Conservation (phyloP, 805 yeast genomes). For the Ogataea neopini region DNA sequence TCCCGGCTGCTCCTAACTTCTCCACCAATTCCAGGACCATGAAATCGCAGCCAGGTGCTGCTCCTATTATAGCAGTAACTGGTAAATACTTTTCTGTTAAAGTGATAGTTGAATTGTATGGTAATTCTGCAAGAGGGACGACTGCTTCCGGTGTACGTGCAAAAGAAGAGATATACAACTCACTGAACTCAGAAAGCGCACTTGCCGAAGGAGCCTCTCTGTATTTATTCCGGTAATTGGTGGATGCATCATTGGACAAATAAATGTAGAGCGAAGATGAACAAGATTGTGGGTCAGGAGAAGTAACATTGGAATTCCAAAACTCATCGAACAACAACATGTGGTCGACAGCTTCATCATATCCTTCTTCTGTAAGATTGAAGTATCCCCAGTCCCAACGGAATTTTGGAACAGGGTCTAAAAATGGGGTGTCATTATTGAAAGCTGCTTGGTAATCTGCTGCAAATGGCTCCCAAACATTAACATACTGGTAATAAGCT, state of each 20-base stretch:
- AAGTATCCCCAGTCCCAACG: conserved; percentile 17
- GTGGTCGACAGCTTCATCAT: conserved; percentile 12
- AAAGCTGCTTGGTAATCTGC: conserved; percentile 9
- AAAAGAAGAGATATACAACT: conserved; percentile 15
- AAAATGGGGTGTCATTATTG: conserved; percentile 13
- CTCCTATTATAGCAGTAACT: conserved; percentile 15
- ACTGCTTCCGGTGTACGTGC: conserved; percentile 19
- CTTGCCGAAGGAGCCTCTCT: conserved; percentile 9
- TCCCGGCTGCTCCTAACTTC: conserved; percentile 9
- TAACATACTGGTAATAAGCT: conserved; percentile 14
- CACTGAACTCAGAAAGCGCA: conserved; percentile 9
- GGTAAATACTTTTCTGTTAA: conserved; percentile 15
- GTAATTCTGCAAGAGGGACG: conserved; percentile 13
- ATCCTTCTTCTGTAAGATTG: conserved; percentile 14
- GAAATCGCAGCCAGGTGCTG: conserved; percentile 18
- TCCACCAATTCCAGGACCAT: conserved; percentile 15
- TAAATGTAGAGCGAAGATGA: conserved; percentile 14
- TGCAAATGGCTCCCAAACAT: conserved; percentile 16
- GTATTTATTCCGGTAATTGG: conserved; percentile 13
- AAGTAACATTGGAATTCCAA: conserved; percentile 16
- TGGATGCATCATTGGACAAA: conserved; percentile 9
- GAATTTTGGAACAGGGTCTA: conserved; percentile 16
- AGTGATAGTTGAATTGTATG: conserved; percentile 16
- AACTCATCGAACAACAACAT: conserved; percentile 13
- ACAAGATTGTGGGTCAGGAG: conserved; percentile 11